Conservation (phyloP, 2,329 filamentous ascomycete genomes). For the Penicillium sp. region DNA sequence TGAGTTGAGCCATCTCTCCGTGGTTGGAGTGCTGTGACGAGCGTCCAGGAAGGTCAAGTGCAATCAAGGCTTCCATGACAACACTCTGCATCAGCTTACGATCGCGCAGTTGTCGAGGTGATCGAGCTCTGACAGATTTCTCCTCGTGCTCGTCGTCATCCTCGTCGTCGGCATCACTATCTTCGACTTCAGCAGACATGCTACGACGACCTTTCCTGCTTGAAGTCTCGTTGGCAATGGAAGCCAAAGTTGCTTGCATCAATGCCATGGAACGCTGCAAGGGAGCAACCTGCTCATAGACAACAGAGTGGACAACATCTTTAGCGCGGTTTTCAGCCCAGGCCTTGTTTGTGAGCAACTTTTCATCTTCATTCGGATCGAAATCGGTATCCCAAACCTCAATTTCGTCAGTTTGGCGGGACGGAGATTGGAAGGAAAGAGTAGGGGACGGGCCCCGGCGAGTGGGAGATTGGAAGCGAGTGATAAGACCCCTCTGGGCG, state of each 20-base stretch:
- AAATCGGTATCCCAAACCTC: conserved; percentile 75
- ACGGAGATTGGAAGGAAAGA: not conserved
- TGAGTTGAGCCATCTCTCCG: conserved; percentile 39
- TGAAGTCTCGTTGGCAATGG: conserved; percentile 57
- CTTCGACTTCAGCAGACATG: conserved; percentile 64
- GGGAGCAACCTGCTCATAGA: conserved; percentile 75
- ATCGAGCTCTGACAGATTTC: conserved; percentile 64
- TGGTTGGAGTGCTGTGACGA: conserved; percentile 26
- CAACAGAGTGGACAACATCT: conserved; percentile 72
- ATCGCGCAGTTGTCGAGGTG: conserved; percentile 66
- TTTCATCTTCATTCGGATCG: conserved; percentile 76
- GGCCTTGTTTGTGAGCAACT: conserved; percentile 73
- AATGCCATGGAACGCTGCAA: conserved; percentile 73
- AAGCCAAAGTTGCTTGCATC: conserved; percentile 69
- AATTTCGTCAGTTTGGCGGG: not conserved
- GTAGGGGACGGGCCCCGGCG: conserved; percentile 29
- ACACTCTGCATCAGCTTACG: conserved; percentile 69
- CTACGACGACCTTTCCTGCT: conserved; percentile 62
- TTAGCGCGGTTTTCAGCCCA: conserved; percentile 94
- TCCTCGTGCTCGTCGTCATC: conserved; percentile 66
- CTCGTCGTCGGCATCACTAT: conserved; percentile 94
- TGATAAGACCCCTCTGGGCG: conserved; percentile 61
- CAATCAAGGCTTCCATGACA: conserved; percentile 64
- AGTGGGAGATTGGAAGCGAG: conserved; percentile 55
- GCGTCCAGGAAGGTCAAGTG: conserved; percentile 38